Evolutionary conservation across 371 early-diverging fungal species (phyloP).

Genomic region (Mycotypha africana): DNA sequence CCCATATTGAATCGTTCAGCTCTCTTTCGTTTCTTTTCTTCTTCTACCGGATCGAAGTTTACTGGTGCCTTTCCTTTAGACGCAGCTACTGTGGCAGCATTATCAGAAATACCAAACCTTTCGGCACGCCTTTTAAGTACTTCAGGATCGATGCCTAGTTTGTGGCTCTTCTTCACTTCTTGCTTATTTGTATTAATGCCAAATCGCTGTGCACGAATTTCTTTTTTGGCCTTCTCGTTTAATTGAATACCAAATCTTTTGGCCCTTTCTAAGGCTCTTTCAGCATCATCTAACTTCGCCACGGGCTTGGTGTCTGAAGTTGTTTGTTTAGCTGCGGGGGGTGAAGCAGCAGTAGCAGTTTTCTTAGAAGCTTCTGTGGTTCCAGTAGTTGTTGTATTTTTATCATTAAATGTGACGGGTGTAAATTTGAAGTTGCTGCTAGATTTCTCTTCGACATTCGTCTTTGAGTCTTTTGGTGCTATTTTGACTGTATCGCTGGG

Average conservation of each 20-base stretch:
- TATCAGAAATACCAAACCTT: slow-evolving; percentile 32
- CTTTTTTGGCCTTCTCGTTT: slow-evolving; percentile 31
- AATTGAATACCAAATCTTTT: slow-evolving; percentile 51
- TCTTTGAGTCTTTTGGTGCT: slow-evolving; percentile 1
- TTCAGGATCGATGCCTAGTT: slow-evolving; percentile 37
- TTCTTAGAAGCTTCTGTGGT: background rate
- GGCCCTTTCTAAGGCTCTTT: slow-evolving; percentile 45
- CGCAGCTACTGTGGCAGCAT: no score
- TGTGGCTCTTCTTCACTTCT: background rate
- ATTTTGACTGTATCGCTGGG: slow-evolving; percentile 15
- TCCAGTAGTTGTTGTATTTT: background rate
- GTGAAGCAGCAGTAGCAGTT: slow-evolving; percentile 3
- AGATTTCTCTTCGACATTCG: background rate
- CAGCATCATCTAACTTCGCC: slow-evolving; percentile 20
- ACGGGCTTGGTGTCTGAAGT: slow-evolving; percentile 10
- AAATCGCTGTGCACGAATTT: slow-evolving; percentile 41
- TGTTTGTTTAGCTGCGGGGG: slow-evolving; percentile 8
- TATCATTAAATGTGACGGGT: slow-evolving; percentile 33
- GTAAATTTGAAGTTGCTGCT: slow-evolving; percentile 32
- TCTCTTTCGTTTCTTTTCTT: slow-evolving; percentile 65
- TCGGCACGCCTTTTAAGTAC: slow-evolving; percentile 45
- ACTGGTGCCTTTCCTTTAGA: slow-evolving; percentile 12
- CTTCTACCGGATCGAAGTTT: slow-evolving; percentile 41
- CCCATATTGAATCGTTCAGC: slow-evolving; percentile 53
- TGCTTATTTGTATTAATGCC: slow-evolving; percentile 8